Evolutionary conservation across 331 rosid genomes (phyloP), one percentile per base, ranked within the genome.

Genomic region (Arachis monticola): DNA sequence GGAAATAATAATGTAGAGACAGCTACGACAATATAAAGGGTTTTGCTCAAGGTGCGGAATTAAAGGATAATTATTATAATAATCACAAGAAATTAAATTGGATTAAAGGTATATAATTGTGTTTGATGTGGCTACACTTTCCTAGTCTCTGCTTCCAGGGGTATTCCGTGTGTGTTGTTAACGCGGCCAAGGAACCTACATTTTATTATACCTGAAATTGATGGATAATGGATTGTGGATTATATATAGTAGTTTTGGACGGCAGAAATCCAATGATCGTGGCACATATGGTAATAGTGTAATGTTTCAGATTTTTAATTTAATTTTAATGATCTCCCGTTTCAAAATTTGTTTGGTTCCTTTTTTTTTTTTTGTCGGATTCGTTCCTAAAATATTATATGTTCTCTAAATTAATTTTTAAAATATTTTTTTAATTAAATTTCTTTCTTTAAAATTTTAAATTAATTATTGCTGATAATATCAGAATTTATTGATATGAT

Each of bases 181-280:
- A 75, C 77, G 81, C 77, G 84, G 74, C 3, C 5, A 80, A 80
- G 80, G 51, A 65, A 75, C 22, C 66, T 38, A 5, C 31, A 55
- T 52, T 65, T 42, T 12, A 17, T 38, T 38, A 38, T 38, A 38
- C 4, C 41, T 42, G 5, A n/a, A 27, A 12, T 42, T 35, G 57
- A 42, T 63, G 6, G 46, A 11, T 32, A 55, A 27, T 27, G 30
- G 30, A 27, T 27, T 27, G 30, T 27, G 30, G 30, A 27, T 27
- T 27, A 27, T 27, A 27, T 14, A 53, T 53, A 1, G 4, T 11
- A 1, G 3, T 55, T 55, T 55, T 5, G 60, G 60, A 2, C 6
- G 7, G 60, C 8, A 6, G 6, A 55, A 5, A 55, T 13, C 5
- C 60, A 55, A 55, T 55, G 60, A 55, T 55, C 1, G 57, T 11